phyloP scores from a whole-genome alignment of 805 yeast genomes.

The Suhomyces prunicola region DNA sequence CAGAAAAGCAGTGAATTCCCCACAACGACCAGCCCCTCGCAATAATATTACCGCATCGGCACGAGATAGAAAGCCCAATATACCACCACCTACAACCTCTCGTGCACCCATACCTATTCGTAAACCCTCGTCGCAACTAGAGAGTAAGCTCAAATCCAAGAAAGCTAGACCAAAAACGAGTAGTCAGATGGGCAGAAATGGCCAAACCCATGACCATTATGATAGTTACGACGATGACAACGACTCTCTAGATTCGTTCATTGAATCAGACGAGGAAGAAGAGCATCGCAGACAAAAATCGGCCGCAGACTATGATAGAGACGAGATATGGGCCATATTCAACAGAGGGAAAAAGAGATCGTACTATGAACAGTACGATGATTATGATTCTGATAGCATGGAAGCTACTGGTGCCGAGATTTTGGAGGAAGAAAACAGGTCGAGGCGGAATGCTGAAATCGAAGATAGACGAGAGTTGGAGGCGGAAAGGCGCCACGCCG shows the following conservation, averaged over 20 bases:
- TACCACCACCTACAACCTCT: neutral
- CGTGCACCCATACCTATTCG: conserved; percentile 44
- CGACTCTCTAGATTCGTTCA: conserved; percentile 52
- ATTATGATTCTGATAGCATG: conserved; percentile 67
- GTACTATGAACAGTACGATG: conserved; percentile 42
- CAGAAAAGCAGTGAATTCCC: neutral
- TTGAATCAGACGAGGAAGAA: conserved; percentile 42
- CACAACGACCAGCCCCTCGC: neutral
- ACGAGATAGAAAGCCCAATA: neutral
- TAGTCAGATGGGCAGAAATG: neutral
- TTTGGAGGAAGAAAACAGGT: conserved; percentile 72
- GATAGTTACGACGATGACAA: conserved; percentile 21
- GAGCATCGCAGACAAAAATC: conserved; percentile 15
- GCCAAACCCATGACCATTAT: conserved; percentile 9
- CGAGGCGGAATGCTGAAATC: conserved; percentile 61
- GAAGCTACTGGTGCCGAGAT: conserved; percentile 93
- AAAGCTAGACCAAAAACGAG: conserved; percentile 15
- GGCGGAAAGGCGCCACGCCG: conserved; percentile 48
- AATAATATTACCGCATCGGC: neutral
- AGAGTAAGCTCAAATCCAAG: conserved; percentile 39
- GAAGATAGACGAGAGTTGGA: conserved; percentile 77
- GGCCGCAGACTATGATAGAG: conserved; percentile 63
- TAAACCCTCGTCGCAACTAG: conserved; percentile 55
- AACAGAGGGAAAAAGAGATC: conserved; percentile 58
- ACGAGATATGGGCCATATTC: conserved; percentile 88